A percentile compares a stretch with the other conserved stretches of the same genome.
Conservation (phyloP, 805 yeast genomes). For the Maudiozyma turicensis region DNA sequence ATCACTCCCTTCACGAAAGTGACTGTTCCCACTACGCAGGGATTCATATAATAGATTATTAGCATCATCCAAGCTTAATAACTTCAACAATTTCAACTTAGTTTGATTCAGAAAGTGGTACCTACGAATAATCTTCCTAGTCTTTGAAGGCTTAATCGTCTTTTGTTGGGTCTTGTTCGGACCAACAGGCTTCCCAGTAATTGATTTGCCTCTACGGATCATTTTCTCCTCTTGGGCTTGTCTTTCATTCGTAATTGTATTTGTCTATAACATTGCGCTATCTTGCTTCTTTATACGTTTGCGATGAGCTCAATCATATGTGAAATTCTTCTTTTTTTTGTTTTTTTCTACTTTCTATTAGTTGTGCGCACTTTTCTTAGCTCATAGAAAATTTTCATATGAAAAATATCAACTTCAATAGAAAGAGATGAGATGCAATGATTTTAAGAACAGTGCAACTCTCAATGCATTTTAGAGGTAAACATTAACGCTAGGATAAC, state of each 20-base stretch:
- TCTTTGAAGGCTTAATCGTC: slow-evolving; percentile 55
- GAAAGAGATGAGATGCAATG: no score
- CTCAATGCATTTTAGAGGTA: no score
- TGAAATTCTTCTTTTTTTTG: no score
- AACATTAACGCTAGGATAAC: background rate
- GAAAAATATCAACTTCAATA: no score
- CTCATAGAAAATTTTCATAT: no score
- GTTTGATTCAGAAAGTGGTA: slow-evolving; percentile 64
- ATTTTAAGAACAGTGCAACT: no score
- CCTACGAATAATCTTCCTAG: slow-evolving; percentile 67
- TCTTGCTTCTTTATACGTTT: no score
- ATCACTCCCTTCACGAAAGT: background rate
- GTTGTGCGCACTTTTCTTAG: no score
- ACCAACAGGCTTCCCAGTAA: slow-evolving; percentile 29
- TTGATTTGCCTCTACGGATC: slow-evolving; percentile 25
- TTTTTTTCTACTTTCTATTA: no score
- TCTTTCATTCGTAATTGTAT: no score
- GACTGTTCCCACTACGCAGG: background rate
- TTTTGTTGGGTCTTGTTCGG: slow-evolving; percentile 30
- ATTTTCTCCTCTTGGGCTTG: slow-evolving; percentile 2
- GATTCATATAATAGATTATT: background rate
- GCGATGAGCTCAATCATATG: no score
- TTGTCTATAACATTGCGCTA: no score
- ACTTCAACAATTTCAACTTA: slow-evolving; percentile 33
- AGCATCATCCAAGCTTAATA: slow-evolving; percentile 15